Base-by-base conservation (phyloP, 2,329 filamentous ascomycete species). In the Sporothrix mexicana region DNA sequence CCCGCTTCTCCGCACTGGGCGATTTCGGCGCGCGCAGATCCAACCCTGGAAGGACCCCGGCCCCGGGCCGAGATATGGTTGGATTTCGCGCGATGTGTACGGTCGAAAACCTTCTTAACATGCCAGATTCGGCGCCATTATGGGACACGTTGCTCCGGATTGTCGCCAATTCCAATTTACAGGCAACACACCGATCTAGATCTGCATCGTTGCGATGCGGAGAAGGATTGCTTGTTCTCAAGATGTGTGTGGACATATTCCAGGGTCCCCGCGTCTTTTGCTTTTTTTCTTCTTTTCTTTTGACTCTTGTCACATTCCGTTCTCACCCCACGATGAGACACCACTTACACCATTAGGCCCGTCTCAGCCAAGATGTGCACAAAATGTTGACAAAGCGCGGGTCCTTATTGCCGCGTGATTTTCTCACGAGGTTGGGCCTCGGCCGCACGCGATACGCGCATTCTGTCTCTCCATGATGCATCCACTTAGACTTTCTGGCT, bases 21-120 rank as follows among this genome's bases (percentile, higher is more conserved):
- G 41, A 47, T 23, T 25, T 45, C 41, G 61, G 41, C 41, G 61
- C 61, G 10, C 20, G 61, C 61, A 66, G 61, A 66, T 66, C 61
- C 13, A 66, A 41, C 41, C n/a, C 41, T 45, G 41, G 20, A 13
- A 47, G 61, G 41, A 66, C 61, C 61, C 41, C n/a, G 61, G 61
- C 61, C 61, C 61, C 41, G 61, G 61, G n/a, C 61, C 61, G 61
- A 66, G 47, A 66, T 64, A 64, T 66, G 61, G 41, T 66, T 25
- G 61, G 20, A 47, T 66, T 66, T 20, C n/a, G 20, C 12, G 57
- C 36, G 17, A 12, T 20, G 20, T 45, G 61, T 20, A 66, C 20
- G 20, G 61, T 25, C 41, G 20, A 66, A 4, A 47, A 47, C 25
- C 61, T 25, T 20, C 20, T 47, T 17, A 25, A 66, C 15, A 25